Conservation (phyloP, 257 asterid genomes). For the Primulina eburnea region DNA sequence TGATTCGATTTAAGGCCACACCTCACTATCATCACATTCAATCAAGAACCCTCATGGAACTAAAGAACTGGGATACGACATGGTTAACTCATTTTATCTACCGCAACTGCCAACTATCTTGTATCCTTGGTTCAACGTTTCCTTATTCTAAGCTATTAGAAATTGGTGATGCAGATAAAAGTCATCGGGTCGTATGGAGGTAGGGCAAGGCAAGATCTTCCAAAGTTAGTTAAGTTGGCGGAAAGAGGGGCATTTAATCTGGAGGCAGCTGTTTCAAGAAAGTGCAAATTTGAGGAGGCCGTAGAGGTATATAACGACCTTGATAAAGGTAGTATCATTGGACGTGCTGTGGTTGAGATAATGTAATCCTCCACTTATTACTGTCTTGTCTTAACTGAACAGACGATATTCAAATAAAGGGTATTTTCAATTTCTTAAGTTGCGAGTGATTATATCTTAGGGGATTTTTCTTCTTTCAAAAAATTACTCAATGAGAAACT, state of each 20-base stretch:
- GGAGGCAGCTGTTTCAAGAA: constrained; percentile 78
- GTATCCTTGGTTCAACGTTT: not conserved
- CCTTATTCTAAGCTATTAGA: not conserved
- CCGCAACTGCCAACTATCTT: not conserved
- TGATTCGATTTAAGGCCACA: too few relatives aligned
- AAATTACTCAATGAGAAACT: too few relatives aligned
- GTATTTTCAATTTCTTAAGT: not conserved
- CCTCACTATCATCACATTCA: not conserved
- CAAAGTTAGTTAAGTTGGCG: constrained; percentile 80
- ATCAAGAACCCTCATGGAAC: not conserved
- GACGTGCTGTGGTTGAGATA: constrained; percentile 86
- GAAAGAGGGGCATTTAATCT: constrained; percentile 82
- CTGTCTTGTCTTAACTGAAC: not conserved
- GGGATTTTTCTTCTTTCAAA: too few relatives aligned
- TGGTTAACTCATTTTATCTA: not conserved
- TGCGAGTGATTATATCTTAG: too few relatives aligned
- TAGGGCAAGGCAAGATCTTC: constrained; percentile 94
- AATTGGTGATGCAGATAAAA: constrained; percentile 61
- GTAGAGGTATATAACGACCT: constrained; percentile 72
- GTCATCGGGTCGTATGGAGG: constrained; percentile 94
- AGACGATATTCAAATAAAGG: not conserved
- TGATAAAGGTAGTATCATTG: constrained; percentile 64
- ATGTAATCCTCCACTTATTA: constrained; percentile 38
- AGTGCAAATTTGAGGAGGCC: constrained; percentile 74
- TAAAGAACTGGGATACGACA: not conserved